These are phyloP conservation scores for Cucumis melo DNA, from an alignment of 306 rosid genomes.

Conservation along the genomic window DNA sequence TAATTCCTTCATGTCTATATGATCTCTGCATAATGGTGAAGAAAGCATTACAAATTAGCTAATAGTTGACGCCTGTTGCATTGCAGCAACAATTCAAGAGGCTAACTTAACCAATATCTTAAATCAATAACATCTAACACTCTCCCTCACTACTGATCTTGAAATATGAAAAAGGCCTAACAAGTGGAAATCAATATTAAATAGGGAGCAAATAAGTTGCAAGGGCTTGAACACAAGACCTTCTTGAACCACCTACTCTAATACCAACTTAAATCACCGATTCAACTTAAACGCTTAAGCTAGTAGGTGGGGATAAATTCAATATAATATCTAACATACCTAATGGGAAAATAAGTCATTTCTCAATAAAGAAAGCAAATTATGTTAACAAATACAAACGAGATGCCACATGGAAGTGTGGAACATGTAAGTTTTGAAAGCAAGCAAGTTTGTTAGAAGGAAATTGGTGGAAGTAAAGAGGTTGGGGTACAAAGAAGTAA, in stretches of 20 bases:
- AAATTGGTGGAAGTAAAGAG: background rate
- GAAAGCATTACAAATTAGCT: background rate
- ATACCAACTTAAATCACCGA: too few relatives aligned
- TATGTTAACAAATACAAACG: background rate
- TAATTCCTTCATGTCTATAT: constrained; percentile 41
- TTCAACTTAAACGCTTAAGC: too few relatives aligned
- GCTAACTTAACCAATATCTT: background rate
- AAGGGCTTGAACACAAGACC: too few relatives aligned
- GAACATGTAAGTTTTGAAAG: background rate
- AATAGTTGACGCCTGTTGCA: background rate
- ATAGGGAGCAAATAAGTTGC: too few relatives aligned
- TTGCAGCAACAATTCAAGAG: background rate
- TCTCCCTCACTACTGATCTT: too few relatives aligned
- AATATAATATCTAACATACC: too few relatives aligned
- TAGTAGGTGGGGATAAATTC: too few relatives aligned
- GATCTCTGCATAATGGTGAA: constrained; percentile 27
- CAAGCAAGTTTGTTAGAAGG: background rate
- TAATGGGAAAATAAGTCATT: background rate
- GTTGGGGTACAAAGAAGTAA: background rate
- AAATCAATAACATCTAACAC: too few relatives aligned
- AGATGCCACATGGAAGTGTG: background rate
- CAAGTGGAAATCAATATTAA: too few relatives aligned
- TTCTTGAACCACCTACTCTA: too few relatives aligned
- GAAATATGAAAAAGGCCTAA: too few relatives aligned
- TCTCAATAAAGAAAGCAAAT: background rate